Evolutionary conservation across 306 rosid genomes (phyloP).

Genomic region (Lathyrus sativus): DNA sequence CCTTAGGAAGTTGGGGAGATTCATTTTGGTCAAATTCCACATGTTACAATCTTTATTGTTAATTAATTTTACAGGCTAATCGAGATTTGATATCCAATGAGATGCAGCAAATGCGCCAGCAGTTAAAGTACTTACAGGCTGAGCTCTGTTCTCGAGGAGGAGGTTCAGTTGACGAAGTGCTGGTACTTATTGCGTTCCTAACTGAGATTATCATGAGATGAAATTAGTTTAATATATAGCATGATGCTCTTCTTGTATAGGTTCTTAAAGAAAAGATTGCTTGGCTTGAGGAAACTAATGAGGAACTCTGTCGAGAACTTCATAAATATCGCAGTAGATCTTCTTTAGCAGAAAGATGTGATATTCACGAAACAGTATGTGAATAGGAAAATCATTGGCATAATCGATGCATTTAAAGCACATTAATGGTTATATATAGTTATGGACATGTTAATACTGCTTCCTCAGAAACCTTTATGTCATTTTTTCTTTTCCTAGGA

Average conservation of each 20-base stretch:
- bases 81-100: slow-evolving; percentile 76
- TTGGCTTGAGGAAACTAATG: slow-evolving; percentile 77
- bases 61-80: slow-evolving; percentile 58
- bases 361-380: slow-evolving; percentile 60
- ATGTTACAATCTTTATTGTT: slow-evolving; percentile 30
- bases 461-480: slow-evolving; percentile 24
- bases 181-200: slow-evolving; percentile 42
- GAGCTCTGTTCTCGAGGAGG: slow-evolving; percentile 73
- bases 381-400: slow-evolving; percentile 26
- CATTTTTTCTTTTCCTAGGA: slow-evolving; percentile 48
- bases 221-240: slow-evolving; percentile 32
- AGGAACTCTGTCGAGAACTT: slow-evolving; percentile 66
- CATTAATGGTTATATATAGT: slow-evolving; percentile 12
- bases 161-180: slow-evolving; percentile 64
- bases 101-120: slow-evolving; percentile 84
- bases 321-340: slow-evolving; percentile 71
- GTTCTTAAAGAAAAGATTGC: slow-evolving; percentile 70
- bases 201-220: slow-evolving; percentile 9
- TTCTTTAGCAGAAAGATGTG: slow-evolving; percentile 51
- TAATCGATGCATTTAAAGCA: slow-evolving; percentile 18
- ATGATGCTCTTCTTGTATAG: slow-evolving; percentile 44
- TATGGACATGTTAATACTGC: slow-evolving; percentile 19
- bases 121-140: slow-evolving; percentile 70
- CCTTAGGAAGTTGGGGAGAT: slow-evolving; percentile 22
- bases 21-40: slow-evolving; percentile 31